Evolutionary conservation across 176 grass and related monocot genomes (phyloP), one percentile per base, ranked within the genome.

Genomic region (Lolium multiflorum): DNA sequence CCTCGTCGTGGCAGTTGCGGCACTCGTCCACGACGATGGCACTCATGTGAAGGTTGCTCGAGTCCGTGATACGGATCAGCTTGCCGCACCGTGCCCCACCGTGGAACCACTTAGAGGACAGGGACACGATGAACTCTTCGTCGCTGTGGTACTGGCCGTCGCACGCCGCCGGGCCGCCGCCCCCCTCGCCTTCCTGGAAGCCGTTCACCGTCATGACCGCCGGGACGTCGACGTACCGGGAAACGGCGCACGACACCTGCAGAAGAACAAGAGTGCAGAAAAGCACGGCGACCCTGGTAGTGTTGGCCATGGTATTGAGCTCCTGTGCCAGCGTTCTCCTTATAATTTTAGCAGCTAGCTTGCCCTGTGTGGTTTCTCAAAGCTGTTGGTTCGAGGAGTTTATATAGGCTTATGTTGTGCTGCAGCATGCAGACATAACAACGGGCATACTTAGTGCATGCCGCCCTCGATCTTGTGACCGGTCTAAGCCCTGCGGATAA

Each of bases 111-210:
- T 59, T 1, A 22, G 83, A 69, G 7, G 88, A 90, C 38, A 90
- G 65, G 8, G 88, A 69, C 47, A 52, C 88, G 49, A 86, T 15
- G 75, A 86, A 50, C 12, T 83, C 71, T 0, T 24, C 10, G 52
- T 91, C 15, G 74, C 79, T 80, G 72, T 87, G 89, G 74, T 21
- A 91, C 0, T 7, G 44, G 22, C 59, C 46, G 72, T 87, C 84
- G 66, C 85, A 84, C 39, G 26, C 60, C 38, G 80, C 25, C 9
- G 54, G 48, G 6, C 10, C 81, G 66, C 72, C 87, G 18, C 87
- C 81, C 0, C 83, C 79, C 41, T 81, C 0, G 1, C 71, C 57
- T 5, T 67, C 3, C 63, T 84, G 1, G 57, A 84, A 89, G 25
- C 60, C 21, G 81, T 89, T 89, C 54, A 20, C 54, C 17, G 54